These are phyloP conservation scores for Pythium guiyangense DNA, from an alignment of 352 stramenopile genomes.

Conservation along the genomic window DNA sequence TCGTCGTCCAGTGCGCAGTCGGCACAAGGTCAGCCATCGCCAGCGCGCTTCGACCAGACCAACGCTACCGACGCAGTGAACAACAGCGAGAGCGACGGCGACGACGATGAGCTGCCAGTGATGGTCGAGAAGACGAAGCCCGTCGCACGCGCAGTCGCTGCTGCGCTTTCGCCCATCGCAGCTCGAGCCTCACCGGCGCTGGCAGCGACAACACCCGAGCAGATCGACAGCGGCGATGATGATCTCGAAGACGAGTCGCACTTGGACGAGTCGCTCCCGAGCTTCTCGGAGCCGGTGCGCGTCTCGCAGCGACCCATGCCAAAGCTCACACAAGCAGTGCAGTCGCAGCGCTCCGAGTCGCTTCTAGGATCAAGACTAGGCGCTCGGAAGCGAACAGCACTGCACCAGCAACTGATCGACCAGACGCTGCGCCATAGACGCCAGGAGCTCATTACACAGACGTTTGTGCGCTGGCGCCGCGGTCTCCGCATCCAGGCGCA, in stretches of 20 bases:
- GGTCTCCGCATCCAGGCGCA: constrained; percentile 51
- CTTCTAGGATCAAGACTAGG: background rate
- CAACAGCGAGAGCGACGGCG: constrained; percentile 9
- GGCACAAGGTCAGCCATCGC: constrained; percentile 1
- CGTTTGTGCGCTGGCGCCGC: constrained; percentile 47
- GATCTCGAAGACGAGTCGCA: constrained; percentile 5
- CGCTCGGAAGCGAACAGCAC: constrained; percentile 16
- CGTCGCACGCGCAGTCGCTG: background rate
- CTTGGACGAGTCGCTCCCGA: constrained; percentile 26
- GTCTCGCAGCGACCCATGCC: background rate
- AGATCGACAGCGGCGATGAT: background rate
- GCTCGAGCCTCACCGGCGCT: background rate
- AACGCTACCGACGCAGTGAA: background rate
- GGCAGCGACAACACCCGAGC: background rate
- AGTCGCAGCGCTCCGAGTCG: background rate
- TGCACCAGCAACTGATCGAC: constrained; percentile 64
- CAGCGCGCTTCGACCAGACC: background rate
- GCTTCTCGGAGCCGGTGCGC: constrained; percentile 26
- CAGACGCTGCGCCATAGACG: constrained; percentile 36
- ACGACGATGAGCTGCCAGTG: constrained; percentile 36
- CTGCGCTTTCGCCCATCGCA: background rate
- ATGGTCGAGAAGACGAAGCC: constrained; percentile 46
- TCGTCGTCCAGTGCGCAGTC: background rate
- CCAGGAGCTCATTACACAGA: constrained; percentile 32
- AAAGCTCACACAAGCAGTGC: background rate